Conservation (phyloP, 2,329 filamentous ascomycete species). For the Zymoseptoria pseudotritici region DNA sequence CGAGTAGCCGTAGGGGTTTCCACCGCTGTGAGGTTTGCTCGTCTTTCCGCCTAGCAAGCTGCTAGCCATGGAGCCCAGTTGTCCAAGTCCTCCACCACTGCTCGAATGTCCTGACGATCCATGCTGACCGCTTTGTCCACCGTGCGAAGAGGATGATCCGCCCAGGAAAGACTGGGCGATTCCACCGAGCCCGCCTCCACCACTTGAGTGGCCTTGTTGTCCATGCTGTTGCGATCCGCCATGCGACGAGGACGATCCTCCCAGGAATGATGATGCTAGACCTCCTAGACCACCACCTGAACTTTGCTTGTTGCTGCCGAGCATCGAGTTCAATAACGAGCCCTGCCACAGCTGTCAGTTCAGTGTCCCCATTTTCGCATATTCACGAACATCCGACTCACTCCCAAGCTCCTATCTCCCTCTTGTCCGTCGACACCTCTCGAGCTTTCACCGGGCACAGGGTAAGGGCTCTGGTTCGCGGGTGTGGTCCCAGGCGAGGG, state of each 20-base stretch:
- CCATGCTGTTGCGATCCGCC: constrained; percentile 7
- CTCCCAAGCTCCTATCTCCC: constrained; percentile 25
- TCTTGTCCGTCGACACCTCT: constrained; percentile 24
- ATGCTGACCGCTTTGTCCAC: constrained; percentile 16
- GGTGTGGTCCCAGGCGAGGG: constrained; percentile 33
- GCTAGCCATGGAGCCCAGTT: constrained; percentile 22
- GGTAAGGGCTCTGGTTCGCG: constrained; percentile 29
- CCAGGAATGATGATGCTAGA: constrained; percentile 20
- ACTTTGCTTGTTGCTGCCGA: constrained; percentile 26
- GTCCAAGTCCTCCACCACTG: constrained; percentile 19
- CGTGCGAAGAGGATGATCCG: constrained; percentile 18
- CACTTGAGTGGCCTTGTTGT: constrained; percentile 10
- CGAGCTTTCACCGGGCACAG: constrained; percentile 21
- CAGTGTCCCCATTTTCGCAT: constrained; percentile 3
- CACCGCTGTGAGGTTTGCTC: constrained; percentile 23
- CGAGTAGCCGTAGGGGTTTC: constrained; percentile 32
- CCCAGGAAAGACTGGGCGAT: constrained; percentile 28
- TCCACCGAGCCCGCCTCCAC: constrained; percentile 21
- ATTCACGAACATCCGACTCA: constrained; percentile 11
- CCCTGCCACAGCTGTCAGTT: constrained; percentile 14
- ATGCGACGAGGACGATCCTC: constrained; percentile 16
- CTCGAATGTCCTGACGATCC: constrained; percentile 15
- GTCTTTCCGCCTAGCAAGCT: constrained; percentile 25
- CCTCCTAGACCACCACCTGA: constrained; percentile 18
- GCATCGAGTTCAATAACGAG: constrained; percentile 20